Base-by-base conservation (phyloP, 2,329 filamentous ascomycete genomes). In the Nakataea oryzae region DNA sequence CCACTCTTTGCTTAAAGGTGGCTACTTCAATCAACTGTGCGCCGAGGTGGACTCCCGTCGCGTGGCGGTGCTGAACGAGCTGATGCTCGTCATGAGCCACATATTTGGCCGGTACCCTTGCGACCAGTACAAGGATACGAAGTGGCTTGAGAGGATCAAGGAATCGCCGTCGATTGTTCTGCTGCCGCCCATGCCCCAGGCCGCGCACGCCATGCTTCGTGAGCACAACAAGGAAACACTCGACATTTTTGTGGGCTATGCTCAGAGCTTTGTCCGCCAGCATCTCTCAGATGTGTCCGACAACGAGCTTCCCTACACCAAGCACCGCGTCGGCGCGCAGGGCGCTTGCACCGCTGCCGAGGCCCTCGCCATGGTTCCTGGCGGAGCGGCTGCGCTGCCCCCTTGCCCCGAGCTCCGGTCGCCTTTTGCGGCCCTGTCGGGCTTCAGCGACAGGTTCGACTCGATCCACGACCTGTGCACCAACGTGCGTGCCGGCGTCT, bases 401-500 rank as follows among this genome's bases (percentile, higher is more conserved):
- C 54, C 54, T 27, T 2, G 54, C 3, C 59, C 59, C 0, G 55
- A 74, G 29, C 75, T 88, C 5, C 81, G 86, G 5, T 92, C 89
- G 0, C 77, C 85, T 0, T 93, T 93, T 66, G 81, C 86, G 2
- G 87, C 87, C 0, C 81, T 93, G 1, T 92, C 89, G 0, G 88
- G 89, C 0, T 78, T 85, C 57, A 77, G 74, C 1, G 89, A 92
- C 67, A 68, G 80, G 0, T 92, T 91, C 70, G 70, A 74, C 2
- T 85, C 80, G 0, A 84, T 92, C 24, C 77, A 81, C 24, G 88
- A 92, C 59, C 79, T 93, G 1, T 90, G 88, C 70, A 75, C 76
- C 11, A 87, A 83, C 0, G 81, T 83, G 9, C 84, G 90, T 30
- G 78, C 78, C 8, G 88, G 85, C 0, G 83, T 93, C 1, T 92